A percentile compares a stretch with the other conserved stretches of the same genome.
Conservation (phyloP, 2,329 filamentous ascomycete species). For the Ascosphaera pollenicola region DNA sequence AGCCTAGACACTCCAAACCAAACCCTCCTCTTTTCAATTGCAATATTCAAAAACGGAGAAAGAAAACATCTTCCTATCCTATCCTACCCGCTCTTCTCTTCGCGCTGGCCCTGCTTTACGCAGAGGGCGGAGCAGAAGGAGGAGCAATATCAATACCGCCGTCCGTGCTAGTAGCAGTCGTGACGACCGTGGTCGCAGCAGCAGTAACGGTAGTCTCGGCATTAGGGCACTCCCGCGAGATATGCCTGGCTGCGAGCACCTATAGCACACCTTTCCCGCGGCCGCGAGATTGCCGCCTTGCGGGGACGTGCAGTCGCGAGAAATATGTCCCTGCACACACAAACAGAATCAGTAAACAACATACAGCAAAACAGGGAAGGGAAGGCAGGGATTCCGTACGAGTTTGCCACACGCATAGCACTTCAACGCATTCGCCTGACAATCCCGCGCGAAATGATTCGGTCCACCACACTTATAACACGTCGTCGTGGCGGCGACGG, state of each 20-base stretch:
- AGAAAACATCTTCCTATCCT: no score
- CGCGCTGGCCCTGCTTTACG: constrained; percentile 1
- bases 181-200: constrained; percentile 12
- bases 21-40: no score
- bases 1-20: no score
- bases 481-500: constrained; percentile 30
- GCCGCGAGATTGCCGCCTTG: constrained; percentile 93
- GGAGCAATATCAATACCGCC: constrained; percentile 7
- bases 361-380: background rate
- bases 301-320: constrained; percentile 82
- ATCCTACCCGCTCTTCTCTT: no score
- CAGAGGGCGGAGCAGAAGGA: constrained; percentile 7
- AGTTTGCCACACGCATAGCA: constrained; percentile 95
- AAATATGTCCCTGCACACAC: constrained; percentile 49
- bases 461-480: constrained; percentile 60
- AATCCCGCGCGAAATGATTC: constrained; percentile 96
- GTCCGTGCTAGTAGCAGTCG: constrained; percentile 13
- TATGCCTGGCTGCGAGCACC: constrained; percentile 93
- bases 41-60: no score
- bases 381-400: constrained; percentile 12
- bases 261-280: constrained; percentile 95
- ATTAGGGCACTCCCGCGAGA: constrained; percentile 86
- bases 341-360: constrained; percentile 1
- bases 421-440: constrained; percentile 96
- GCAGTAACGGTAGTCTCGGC: constrained; percentile 29